A percentile compares a stretch with the other conserved stretches of the same genome.
Evolutionary conservation across 164 flowering plant species (phyloP).

Genomic region (Piper betle): DNA sequence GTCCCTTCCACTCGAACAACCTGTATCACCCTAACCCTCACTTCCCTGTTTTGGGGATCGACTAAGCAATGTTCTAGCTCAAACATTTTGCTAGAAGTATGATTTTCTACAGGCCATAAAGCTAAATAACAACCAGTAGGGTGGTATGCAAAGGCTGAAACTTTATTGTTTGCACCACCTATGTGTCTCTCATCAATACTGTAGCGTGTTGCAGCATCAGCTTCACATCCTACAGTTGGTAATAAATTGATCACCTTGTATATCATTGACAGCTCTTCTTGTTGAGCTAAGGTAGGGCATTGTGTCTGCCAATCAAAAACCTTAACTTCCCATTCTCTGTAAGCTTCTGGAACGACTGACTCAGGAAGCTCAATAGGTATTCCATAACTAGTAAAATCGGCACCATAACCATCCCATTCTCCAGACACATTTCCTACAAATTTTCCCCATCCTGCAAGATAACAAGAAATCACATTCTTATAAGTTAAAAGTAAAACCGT

Average conservation of each 20-base stretch:
- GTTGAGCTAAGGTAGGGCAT: conserved; percentile 76
- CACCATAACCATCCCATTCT: conserved; percentile 95
- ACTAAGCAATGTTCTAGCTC: conserved; percentile 87
- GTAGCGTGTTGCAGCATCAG: conserved; percentile 88
- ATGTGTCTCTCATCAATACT: conserved; percentile 46
- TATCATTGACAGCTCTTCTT: conserved; percentile 18
- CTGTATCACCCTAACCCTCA: conserved; percentile 70
- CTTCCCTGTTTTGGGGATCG: conserved; percentile 55
- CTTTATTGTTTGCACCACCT: conserved; percentile 25
- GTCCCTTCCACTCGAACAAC: conserved; percentile 26
- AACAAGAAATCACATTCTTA: background rate
- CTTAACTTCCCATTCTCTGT: conserved; percentile 87
- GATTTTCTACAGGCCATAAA: conserved; percentile 35
- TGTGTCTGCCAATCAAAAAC: conserved; percentile 98
- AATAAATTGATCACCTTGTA: conserved; percentile 69
- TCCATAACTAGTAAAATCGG: conserved; percentile 67
- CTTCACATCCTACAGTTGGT: conserved; percentile 98
- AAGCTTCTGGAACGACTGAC: conserved; percentile 79
- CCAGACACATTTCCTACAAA: conserved; percentile 74
- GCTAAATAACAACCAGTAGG: conserved; percentile 68
- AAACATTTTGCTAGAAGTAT: conserved; percentile 15
- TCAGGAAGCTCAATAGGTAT: conserved; percentile 78
- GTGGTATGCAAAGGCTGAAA: conserved; percentile 53
- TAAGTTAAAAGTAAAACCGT: background rate
- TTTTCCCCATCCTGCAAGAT: conserved; percentile 47